Conservation (phyloP, 306 rosid species). For the Pyrus pyrifolia region DNA sequence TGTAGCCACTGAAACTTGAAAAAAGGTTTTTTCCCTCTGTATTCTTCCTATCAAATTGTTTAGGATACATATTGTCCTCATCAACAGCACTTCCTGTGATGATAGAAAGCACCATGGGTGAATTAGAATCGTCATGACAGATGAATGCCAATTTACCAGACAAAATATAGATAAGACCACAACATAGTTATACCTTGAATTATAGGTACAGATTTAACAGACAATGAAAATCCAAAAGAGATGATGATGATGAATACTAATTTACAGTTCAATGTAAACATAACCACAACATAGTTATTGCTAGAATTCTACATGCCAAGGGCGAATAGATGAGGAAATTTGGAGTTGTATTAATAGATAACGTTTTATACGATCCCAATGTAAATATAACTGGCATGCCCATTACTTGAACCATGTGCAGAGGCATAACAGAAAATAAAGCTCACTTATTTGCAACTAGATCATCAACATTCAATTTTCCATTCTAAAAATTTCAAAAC, state of each 20-base stretch:
- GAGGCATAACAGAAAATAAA: background rate
- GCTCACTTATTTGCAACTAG: background rate
- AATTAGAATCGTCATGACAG: background rate
- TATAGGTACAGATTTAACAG: background rate
- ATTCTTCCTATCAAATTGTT: slow-evolving; percentile 44
- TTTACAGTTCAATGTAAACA: background rate
- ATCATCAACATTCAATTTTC: background rate
- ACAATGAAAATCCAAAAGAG: background rate
- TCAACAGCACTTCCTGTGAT: slow-evolving; percentile 32
- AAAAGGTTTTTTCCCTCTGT: slow-evolving; percentile 38
- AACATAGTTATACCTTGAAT: background rate
- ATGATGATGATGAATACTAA: background rate
- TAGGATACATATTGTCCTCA: slow-evolving; percentile 42
- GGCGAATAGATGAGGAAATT: background rate
- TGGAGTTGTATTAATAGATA: background rate
- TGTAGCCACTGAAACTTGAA: slow-evolving; percentile 41
- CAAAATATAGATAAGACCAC: background rate
- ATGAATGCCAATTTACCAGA: background rate
- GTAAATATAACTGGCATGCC: background rate
- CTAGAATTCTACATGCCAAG: background rate
- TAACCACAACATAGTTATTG: background rate
- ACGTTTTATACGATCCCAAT: background rate
- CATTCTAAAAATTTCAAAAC: background rate
- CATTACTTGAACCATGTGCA: background rate
- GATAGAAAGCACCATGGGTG: background rate